Percentiles rank a stretch among this genome's conserved stretches.
These are phyloP conservation scores for Aegilops sharonensis DNA, from an alignment of 176 grass and related monocot species.

Conservation along the genomic window DNA sequence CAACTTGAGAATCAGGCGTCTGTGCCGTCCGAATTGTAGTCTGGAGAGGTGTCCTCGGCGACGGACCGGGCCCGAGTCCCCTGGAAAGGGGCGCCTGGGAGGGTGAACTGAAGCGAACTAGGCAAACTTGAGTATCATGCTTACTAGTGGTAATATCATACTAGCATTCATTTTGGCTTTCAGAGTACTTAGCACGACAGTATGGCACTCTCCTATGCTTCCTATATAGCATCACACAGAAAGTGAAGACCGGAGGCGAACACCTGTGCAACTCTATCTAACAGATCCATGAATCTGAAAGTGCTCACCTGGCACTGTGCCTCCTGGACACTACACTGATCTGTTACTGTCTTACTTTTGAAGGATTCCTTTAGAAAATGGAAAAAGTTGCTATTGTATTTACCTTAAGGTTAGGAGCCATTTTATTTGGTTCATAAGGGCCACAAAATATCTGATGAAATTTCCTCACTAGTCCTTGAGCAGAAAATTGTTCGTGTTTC, in stretches of 20 bases:
- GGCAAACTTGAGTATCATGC: neutral
- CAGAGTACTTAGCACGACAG: neutral
- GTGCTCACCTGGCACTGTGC: neutral
- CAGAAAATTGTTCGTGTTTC: conserved; percentile 1
- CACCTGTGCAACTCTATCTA: neutral
- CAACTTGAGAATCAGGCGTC: too few relatives aligned
- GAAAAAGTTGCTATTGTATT: neutral
- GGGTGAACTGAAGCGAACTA: neutral
- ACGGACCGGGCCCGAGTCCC: too few relatives aligned
- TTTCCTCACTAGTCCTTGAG: neutral
- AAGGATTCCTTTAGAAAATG: neutral
- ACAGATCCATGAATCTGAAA: conserved; percentile 5
- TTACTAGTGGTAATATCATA: neutral
- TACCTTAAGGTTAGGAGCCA: neutral
- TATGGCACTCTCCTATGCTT: neutral
- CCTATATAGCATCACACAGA: neutral
- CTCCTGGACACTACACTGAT: neutral
- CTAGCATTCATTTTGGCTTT: neutral
- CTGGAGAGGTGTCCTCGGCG: too few relatives aligned
- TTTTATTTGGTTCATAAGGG: conserved; percentile 5
- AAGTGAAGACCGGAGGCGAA: neutral
- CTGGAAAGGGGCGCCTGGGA: too few relatives aligned
- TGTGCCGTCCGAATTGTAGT: too few relatives aligned
- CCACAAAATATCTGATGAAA: neutral
- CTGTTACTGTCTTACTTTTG: neutral